Percentiles rank a stretch among this genome's conserved stretches.
These are phyloP conservation scores for Bremia lactucae DNA, from an alignment of 352 stramenopile species.

Conservation along the genomic window DNA sequence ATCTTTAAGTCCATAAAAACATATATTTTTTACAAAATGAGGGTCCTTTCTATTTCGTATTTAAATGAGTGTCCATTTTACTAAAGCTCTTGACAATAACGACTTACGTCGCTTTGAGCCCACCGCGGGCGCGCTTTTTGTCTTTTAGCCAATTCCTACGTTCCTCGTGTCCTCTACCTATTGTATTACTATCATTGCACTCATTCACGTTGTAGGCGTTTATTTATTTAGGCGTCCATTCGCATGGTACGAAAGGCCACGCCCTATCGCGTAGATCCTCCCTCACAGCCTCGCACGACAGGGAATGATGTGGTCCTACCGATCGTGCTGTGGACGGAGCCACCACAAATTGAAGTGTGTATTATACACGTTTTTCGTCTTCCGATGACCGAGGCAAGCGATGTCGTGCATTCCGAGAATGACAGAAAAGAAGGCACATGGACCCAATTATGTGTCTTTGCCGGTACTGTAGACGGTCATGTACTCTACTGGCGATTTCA, in stretches of 20 bases:
- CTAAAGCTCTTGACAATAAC: too few relatives aligned
- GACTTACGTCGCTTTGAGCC: too few relatives aligned
- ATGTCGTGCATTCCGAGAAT: slow-evolving; percentile 17
- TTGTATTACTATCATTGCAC: not conserved
- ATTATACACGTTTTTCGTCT: slow-evolving; percentile 55
- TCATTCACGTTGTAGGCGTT: slow-evolving; percentile 4
- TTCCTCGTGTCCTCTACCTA: too few relatives aligned
- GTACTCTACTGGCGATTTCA: slow-evolving; percentile 72
- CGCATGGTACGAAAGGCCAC: slow-evolving; percentile 13
- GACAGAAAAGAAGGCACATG: slow-evolving; percentile 28
- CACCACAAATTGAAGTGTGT: slow-evolving; percentile 38
- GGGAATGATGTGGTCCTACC: slow-evolving; percentile 50
- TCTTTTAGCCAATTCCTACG: too few relatives aligned
- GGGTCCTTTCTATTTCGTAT: too few relatives aligned
- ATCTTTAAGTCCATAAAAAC: too few relatives aligned
- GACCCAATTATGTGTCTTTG: slow-evolving; percentile 56
- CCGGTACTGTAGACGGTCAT: slow-evolving; percentile 45
- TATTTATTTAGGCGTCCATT: too few relatives aligned
- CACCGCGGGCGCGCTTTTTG: too few relatives aligned
- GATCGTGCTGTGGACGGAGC: slow-evolving; percentile 57
- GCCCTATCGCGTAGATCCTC: slow-evolving; percentile 11
- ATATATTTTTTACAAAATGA: too few relatives aligned
- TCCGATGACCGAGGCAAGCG: slow-evolving; percentile 51
- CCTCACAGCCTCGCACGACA: not conserved
- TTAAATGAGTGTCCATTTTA: too few relatives aligned